These are phyloP conservation scores for Inga laurina DNA, from an alignment of 306 rosid species.

Conservation along the genomic window DNA sequence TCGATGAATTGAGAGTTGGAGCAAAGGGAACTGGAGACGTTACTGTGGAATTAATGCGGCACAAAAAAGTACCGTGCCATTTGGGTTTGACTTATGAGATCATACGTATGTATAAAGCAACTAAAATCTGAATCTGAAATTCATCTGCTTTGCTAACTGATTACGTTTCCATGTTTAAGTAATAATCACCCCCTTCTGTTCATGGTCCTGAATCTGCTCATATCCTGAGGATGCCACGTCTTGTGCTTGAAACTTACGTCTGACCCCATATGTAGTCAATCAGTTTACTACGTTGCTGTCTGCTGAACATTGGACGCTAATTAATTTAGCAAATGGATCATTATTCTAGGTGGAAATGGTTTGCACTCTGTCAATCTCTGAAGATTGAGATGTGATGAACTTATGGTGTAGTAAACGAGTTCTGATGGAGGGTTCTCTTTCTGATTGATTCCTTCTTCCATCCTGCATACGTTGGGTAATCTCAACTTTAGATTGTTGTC, in stretches of 20 bases:
- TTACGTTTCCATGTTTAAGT: constrained; percentile 2
- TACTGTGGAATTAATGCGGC: not conserved
- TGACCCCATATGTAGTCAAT: not conserved
- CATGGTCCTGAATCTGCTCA: constrained; percentile 13
- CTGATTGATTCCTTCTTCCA: not conserved
- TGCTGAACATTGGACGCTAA: constrained; percentile 1
- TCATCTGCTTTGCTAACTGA: not conserved
- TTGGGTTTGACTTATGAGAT: not conserved
- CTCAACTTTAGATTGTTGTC: not conserved
- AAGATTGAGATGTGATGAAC: constrained; percentile 10
- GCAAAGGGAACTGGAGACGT: not conserved
- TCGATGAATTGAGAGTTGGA: not conserved
- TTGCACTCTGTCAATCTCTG: not conserved
- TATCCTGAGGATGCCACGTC: not conserved
- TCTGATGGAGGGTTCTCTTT: constrained; percentile 14
- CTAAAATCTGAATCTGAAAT: not conserved
- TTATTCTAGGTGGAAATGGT: constrained; percentile 1
- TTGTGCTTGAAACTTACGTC: not conserved
- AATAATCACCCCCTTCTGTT: not conserved
- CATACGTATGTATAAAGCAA: not conserved
- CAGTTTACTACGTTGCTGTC: constrained; percentile 13
- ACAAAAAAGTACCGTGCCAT: not conserved
- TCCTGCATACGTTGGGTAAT: constrained; percentile 3
- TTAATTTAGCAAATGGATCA: constrained; percentile 17
- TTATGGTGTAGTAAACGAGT: not conserved